These are phyloP conservation scores for Zymoseptoria crescenta DNA, from an alignment of 2,329 filamentous ascomycete genomes.

Conservation along the genomic window DNA sequence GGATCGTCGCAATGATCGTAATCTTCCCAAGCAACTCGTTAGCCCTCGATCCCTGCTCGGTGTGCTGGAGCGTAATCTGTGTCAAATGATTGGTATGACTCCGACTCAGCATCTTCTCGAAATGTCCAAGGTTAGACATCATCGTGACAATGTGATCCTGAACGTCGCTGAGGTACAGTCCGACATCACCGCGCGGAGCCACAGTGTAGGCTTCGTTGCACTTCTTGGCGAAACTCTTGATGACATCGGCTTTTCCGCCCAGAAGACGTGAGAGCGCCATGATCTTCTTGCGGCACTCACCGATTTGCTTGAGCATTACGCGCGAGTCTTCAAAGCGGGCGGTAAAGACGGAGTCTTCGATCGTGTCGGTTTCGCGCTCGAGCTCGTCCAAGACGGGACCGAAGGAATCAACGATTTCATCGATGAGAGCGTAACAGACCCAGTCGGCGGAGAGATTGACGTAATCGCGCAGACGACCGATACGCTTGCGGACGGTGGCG, in stretches of 20 bases:
- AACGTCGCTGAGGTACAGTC: constrained; percentile 92
- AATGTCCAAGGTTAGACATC: constrained; percentile 93
- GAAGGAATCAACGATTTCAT: constrained; percentile 96
- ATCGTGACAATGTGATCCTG: constrained; percentile 99
- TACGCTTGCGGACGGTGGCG: constrained; percentile 80
- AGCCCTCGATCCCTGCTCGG: constrained; percentile 76
- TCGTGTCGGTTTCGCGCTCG: constrained; percentile 80
- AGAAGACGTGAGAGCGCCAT: constrained; percentile 89
- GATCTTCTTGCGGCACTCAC: constrained; percentile 84
- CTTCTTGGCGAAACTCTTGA: constrained; percentile 94
- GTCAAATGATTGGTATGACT: constrained; percentile 95
- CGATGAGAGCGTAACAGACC: constrained; percentile 98
- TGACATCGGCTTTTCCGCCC: constrained; percentile 95
- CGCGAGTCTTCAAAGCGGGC: constrained; percentile 85
- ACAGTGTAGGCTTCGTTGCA: constrained; percentile 97
- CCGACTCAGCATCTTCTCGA: constrained; percentile 93
- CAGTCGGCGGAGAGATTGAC: constrained; percentile 92
- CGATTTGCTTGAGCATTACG: constrained; percentile 78
- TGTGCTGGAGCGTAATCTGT: constrained; percentile 85
- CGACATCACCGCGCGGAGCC: constrained; percentile 91
- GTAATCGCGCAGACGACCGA: constrained; percentile 88
- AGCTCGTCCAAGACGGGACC: constrained; percentile 81
- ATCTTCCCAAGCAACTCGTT: constrained; percentile 92
- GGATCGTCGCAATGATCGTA: constrained; percentile 83
- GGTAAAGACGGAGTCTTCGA: constrained; percentile 92